phyloP scores from a whole-genome alignment of 2,329 filamentous ascomycete genomes.

The Phoma sp. region DNA sequence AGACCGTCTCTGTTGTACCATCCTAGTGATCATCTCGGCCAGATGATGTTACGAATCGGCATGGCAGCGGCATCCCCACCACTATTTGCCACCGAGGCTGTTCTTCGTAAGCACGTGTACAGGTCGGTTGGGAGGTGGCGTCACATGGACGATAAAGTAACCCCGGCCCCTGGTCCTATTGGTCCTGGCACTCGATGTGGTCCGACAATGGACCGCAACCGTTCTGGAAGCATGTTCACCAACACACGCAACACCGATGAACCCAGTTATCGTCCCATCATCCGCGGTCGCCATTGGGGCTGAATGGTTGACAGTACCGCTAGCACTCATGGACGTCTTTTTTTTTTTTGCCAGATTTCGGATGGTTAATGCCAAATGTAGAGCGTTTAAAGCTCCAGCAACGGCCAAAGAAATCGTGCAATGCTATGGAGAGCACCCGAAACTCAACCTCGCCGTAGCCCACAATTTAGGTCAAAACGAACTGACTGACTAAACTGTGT shows the following conservation, averaged over 20 bases:
- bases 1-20: conserved; percentile 26
- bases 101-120: conserved; percentile 11
- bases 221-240: conserved; percentile 12
- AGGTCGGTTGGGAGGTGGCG: background rate
- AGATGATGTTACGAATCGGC: conserved; percentile 29
- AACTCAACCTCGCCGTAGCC: conserved; percentile 3
- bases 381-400: background rate
- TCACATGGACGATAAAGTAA: background rate
- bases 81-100: conserved; percentile 20
- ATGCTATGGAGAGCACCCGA: conserved; percentile 1
- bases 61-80: conserved; percentile 30
- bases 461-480: background rate
- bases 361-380: background rate
- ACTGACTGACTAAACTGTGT: background rate
- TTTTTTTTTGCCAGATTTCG: background rate
- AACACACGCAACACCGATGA: background rate
- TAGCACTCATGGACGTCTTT: background rate
- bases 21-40: conserved; percentile 39
- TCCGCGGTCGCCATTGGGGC: background rate
- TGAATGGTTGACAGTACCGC: background rate
- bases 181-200: background rate
- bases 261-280: background rate
- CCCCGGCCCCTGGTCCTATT: background rate
- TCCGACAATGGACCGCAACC: background rate
- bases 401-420: background rate